Conservation (phyloP, 139 green algal genomes). For the Chlorella sp. region DNA sequence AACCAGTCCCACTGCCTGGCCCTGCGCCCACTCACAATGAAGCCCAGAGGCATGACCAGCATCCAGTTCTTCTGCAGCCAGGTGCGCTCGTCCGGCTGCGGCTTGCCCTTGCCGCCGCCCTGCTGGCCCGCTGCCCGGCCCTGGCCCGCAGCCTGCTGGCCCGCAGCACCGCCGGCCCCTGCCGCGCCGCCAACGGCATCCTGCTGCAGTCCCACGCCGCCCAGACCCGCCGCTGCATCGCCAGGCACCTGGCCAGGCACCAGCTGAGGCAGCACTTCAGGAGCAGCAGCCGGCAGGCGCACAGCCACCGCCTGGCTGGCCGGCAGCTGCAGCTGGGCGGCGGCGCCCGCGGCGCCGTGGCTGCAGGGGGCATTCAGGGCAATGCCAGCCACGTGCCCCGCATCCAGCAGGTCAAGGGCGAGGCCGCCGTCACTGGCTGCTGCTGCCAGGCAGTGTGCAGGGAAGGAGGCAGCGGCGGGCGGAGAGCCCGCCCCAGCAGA, state of each 20-base stretch:
- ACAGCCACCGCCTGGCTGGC: not conserved
- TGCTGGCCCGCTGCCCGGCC: not conserved
- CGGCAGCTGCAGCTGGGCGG: not conserved
- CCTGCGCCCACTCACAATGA: conserved; percentile 21
- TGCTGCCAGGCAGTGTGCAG: not conserved
- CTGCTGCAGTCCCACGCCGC: not conserved
- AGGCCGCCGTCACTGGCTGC: not conserved
- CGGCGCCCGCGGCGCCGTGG: not conserved
- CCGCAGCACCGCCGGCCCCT: not conserved
- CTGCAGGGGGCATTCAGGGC: not conserved
- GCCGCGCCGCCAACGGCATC: not conserved
- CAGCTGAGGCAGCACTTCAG: conserved; percentile 16
- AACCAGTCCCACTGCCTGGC: too few species aligned
- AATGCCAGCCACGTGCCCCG: not conserved
- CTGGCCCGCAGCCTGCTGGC: not conserved
- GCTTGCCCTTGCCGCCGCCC: not conserved
- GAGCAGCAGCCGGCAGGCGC: not conserved
- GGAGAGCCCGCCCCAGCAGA: not conserved
- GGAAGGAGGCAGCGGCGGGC: conserved; percentile 3
- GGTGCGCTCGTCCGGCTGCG: not conserved
- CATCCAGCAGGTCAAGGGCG: conserved; percentile 13
- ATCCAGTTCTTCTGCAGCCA: conserved; percentile 56
- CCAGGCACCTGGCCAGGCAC: not conserved
- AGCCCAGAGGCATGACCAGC: conserved; percentile 33
- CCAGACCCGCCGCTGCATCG: not conserved